Evolutionary conservation across 257 asterid species (phyloP).

Genomic region (Scutellaria minor): DNA sequence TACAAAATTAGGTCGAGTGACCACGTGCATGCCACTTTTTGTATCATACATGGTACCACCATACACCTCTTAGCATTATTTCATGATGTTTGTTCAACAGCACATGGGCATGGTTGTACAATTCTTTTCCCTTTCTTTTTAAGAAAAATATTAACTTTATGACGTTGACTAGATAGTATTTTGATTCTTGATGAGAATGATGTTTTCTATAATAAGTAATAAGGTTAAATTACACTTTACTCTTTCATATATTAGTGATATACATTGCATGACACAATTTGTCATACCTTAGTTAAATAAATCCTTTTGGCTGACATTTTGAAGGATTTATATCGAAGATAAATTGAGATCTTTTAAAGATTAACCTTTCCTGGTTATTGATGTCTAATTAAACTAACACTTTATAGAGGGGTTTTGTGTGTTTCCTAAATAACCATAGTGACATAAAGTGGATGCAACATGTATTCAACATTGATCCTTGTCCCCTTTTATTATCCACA

Average conservation of each 20-base stretch:
- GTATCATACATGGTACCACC: constrained; percentile 19
- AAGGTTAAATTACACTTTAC: neutral
- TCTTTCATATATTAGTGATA: neutral
- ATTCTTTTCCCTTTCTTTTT: neutral
- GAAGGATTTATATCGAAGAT: no score
- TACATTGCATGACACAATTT: no score
- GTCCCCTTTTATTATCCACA: no score
- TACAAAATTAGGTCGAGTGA: constrained; percentile 51
- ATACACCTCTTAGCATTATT: constrained; percentile 35
- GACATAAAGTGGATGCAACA: no score
- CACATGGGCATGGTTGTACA: constrained; percentile 46
- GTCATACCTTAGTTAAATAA: no score
- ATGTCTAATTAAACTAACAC: no score
- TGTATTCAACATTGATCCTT: no score
- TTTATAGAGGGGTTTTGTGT: no score
- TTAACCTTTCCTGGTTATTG: no score
- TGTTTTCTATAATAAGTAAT: neutral
- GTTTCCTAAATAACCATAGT: no score
- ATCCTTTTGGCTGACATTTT: no score
- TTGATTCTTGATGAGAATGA: neutral
- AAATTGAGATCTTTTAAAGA: no score
- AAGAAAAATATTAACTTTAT: neutral
- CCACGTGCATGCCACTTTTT: constrained; percentile 48
- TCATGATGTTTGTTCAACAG: constrained; percentile 30
- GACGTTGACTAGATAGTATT: neutral